Percentiles rank a stretch among this genome's conserved stretches.
Conservation (phyloP, 2,329 filamentous ascomycete species). For the Venturia carpophila region DNA sequence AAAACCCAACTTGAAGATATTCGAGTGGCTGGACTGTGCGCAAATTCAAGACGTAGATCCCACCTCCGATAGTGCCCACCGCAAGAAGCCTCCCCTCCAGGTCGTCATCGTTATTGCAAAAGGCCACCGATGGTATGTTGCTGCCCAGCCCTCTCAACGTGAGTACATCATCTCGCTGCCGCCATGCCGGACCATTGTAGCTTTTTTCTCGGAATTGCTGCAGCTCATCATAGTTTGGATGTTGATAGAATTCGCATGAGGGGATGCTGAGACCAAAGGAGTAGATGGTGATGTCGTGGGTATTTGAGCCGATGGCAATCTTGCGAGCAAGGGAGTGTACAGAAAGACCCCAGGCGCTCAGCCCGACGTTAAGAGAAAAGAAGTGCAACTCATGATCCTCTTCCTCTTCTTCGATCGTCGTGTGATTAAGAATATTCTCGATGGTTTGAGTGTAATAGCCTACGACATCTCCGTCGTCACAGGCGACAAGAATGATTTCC, state of each 20-base stretch:
- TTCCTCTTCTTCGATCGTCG: conserved; percentile 1
- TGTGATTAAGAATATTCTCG: conserved; percentile 25
- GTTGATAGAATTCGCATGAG: neutral
- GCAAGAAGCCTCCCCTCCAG: conserved; percentile 46
- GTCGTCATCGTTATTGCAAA: conserved; percentile 47
- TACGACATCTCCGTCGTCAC: conserved; percentile 51
- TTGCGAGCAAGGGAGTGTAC: conserved; percentile 74
- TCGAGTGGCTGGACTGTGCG: conserved; percentile 19
- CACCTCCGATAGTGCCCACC: conserved; percentile 49
- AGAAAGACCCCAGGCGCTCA: conserved; percentile 81
- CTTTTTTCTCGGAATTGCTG: neutral
- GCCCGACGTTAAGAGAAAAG: conserved; percentile 67
- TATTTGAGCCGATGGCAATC: conserved; percentile 80
- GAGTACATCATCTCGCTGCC: neutral
- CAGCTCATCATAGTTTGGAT: neutral
- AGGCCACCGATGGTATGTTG: conserved; percentile 53
- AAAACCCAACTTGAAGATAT: neutral
- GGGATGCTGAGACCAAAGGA: conserved; percentile 41
- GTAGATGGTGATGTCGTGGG: conserved; percentile 49
- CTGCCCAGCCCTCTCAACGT: conserved; percentile 18
- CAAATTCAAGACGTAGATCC: conserved; percentile 42
- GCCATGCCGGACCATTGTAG: neutral
- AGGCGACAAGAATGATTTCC: conserved; percentile 43
- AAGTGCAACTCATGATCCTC: conserved; percentile 45
- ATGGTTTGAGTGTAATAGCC: conserved; percentile 33